These are phyloP conservation scores for Ammopiptanthus mongolicus DNA, from an alignment of 306 rosid species.

Conservation along the genomic window DNA sequence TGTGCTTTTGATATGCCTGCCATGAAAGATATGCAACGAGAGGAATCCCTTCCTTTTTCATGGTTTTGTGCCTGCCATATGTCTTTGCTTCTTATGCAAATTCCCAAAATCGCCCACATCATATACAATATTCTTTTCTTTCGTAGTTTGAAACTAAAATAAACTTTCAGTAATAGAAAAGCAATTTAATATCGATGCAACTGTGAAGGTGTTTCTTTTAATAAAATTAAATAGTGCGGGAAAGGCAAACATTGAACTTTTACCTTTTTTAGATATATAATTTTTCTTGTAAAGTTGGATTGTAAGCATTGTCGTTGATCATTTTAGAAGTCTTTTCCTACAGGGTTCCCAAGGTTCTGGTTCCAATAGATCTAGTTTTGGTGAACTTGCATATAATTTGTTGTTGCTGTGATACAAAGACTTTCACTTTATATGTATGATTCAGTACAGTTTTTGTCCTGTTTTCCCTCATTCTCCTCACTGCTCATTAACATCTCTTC, in stretches of 20 bases:
- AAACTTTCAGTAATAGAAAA: not conserved
- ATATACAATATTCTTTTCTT: constrained; percentile 27
- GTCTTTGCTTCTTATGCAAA: constrained; percentile 23
- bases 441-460: not conserved
- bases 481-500: not conserved
- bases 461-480: not conserved
- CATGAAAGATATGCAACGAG: constrained; percentile 23
- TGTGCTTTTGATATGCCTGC: constrained; percentile 27
- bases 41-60: constrained; percentile 23
- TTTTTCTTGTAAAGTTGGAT: not conserved
- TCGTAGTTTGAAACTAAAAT: constrained; percentile 14
- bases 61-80: constrained; percentile 28
- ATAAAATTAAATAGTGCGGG: not conserved
- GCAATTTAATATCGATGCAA: not conserved
- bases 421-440: constrained; percentile 6
- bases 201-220: not conserved
- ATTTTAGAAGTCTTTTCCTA: not conserved
- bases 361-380: constrained; percentile 1
- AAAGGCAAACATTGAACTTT: not conserved
- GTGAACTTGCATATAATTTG: not conserved
- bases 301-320: not conserved
- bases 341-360: constrained; percentile 56
- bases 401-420: not conserved
- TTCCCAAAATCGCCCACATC: constrained; percentile 22
- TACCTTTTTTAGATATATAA: not conserved